phyloP scores from a whole-genome alignment of 179 eudicot genomes.

The Beta lomatogona region DNA sequence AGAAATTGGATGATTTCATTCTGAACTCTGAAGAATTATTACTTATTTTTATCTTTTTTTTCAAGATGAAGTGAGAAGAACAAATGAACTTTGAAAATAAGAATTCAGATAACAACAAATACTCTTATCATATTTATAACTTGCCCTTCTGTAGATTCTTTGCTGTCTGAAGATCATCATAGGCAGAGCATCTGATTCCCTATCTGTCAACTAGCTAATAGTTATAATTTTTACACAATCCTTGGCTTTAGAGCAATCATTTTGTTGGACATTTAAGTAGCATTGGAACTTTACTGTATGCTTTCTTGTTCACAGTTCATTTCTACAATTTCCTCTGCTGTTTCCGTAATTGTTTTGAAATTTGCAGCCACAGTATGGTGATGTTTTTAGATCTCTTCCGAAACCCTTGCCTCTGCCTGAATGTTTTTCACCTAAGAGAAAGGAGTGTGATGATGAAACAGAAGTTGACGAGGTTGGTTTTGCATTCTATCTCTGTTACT shows the following conservation, averaged over 20 bases:
- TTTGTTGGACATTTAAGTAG: conserved; percentile 1
- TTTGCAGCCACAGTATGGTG: conserved; percentile 30
- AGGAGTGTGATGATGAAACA: conserved; percentile 51
- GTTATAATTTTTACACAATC: neutral
- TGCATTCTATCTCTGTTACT: neutral
- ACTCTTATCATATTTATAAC: no score
- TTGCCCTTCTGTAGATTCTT: no score
- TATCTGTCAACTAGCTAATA: neutral
- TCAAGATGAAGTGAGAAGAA: neutral
- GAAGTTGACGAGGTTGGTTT: conserved; percentile 54
- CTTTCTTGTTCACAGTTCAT: neutral
- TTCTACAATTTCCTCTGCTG: neutral
- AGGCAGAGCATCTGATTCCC: no score
- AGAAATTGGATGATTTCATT: neutral
- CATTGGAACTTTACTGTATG: neutral
- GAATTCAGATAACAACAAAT: no score
- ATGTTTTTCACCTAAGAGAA: conserved; percentile 40
- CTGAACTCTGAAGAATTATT: neutral
- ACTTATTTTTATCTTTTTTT: neutral
- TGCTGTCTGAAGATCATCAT: no score
- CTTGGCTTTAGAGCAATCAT: neutral
- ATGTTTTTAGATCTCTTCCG: conserved; percentile 31
- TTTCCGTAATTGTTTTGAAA: neutral
- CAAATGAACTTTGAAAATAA: no score
- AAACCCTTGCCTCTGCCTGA: conserved; percentile 67